Conservation (phyloP, 2,329 filamentous ascomycete genomes). For the Dothistroma pini region DNA sequence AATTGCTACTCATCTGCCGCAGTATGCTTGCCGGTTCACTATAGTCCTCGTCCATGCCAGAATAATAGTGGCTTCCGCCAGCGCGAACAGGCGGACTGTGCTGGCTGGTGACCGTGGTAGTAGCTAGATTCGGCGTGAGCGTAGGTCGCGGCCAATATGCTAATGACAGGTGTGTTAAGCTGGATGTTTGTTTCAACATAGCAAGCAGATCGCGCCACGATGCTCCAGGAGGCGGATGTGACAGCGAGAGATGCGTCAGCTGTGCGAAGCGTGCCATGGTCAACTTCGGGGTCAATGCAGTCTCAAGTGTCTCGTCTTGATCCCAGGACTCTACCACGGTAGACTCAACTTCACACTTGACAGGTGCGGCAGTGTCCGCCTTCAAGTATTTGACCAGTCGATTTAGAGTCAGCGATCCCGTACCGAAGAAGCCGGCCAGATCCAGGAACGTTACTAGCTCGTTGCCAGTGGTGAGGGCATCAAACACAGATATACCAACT, state of each 20-base stretch:
- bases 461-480: conserved; percentile 48
- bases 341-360: conserved; percentile 1
- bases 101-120: conserved; percentile 42
- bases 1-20: conserved; percentile 52
- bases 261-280: conserved; percentile 45
- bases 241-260: conserved; percentile 57
- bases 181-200: conserved; percentile 52
- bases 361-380: background rate
- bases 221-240: conserved; percentile 47
- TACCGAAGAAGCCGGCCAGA: conserved; percentile 49
- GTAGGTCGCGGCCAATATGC: conserved; percentile 60
- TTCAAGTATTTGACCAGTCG: conserved; percentile 42
- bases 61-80: conserved; percentile 53
- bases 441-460: conserved; percentile 52
- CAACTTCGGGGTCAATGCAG: conserved; percentile 25
- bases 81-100: conserved; percentile 44
- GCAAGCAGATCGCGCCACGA: conserved; percentile 56
- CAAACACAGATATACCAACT: conserved; percentile 46
- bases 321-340: conserved; percentile 47
- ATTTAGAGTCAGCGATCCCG: conserved; percentile 44
- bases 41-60: conserved; percentile 52
- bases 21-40: conserved; percentile 55
- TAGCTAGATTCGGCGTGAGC: conserved; percentile 52
- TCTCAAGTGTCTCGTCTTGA: conserved; percentile 34
- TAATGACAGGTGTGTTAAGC: conserved; percentile 59